These are phyloP conservation scores for Lathyrus aphaca DNA, from an alignment of 306 rosid genomes.

Conservation along the genomic window DNA sequence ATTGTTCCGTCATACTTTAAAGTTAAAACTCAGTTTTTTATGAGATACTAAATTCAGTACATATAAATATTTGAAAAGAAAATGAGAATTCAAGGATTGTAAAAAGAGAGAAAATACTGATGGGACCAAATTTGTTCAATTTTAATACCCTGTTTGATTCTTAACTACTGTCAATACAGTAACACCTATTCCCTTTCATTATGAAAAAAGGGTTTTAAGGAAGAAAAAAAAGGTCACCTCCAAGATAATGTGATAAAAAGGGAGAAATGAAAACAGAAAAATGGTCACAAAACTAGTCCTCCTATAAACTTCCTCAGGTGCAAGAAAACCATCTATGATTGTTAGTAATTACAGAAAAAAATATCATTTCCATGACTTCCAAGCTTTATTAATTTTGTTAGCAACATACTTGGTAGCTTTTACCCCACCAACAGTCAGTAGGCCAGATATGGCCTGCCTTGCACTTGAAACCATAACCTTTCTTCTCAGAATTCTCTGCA, in stretches of 20 bases:
- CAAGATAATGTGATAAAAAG: neutral
- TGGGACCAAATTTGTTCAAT: neutral
- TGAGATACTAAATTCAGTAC: neutral
- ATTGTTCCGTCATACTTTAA: neutral
- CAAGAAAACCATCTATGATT: constrained; percentile 9
- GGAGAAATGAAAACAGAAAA: constrained; percentile 24
- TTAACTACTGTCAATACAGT: no score
- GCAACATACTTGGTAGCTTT: constrained; percentile 67
- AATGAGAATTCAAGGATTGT: constrained; percentile 2
- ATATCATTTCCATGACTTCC: constrained; percentile 71
- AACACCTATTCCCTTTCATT: neutral
- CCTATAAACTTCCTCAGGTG: constrained; percentile 28
- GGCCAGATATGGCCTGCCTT: constrained; percentile 85
- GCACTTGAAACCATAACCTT: constrained; percentile 87
- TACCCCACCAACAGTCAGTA: constrained; percentile 74
- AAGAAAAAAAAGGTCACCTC: constrained; percentile 10
- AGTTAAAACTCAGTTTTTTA: neutral
- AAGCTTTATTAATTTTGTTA: constrained; percentile 71
- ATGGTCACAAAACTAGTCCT: neutral
- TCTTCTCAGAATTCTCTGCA: constrained; percentile 66
- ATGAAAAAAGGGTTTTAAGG: neutral
- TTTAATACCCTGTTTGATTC: neutral
- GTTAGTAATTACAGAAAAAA: neutral
- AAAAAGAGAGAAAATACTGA: neutral
- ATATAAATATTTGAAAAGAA: neutral